Conservation (phyloP, 2,329 filamentous ascomycete genomes). For the Pleomassaria siparia region DNA sequence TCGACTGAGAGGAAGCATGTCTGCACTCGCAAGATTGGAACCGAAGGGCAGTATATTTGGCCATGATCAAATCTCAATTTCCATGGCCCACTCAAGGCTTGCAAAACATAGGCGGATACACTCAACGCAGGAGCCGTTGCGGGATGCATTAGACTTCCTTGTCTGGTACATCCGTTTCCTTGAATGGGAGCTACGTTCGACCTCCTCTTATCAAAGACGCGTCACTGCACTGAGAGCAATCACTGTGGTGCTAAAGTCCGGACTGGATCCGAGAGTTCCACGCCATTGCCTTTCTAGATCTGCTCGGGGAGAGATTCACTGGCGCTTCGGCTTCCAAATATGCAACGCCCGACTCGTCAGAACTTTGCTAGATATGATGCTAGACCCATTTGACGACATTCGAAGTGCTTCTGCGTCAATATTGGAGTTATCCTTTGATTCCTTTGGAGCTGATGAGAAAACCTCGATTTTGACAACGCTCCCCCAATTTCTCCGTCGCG, state of each 20-base stretch:
- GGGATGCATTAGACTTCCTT: slow-evolving; percentile 66
- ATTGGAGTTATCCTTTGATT: slow-evolving; percentile 39
- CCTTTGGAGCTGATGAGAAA: slow-evolving; percentile 19
- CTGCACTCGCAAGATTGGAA: slow-evolving; percentile 28
- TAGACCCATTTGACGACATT: slow-evolving; percentile 94
- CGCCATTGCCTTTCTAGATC: slow-evolving; percentile 47
- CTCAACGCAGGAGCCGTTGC: slow-evolving; percentile 33
- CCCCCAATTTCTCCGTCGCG: slow-evolving; percentile 34
- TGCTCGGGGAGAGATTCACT: slow-evolving; percentile 51
- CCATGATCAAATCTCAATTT: slow-evolving; percentile 19
- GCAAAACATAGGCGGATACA: neutral
- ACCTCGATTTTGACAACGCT: slow-evolving; percentile 14
- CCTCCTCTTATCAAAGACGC: slow-evolving; percentile 86
- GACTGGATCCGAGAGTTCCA: slow-evolving; percentile 58
- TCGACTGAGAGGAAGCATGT: slow-evolving; percentile 56
- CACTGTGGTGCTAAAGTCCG: slow-evolving; percentile 66
- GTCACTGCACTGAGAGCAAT: slow-evolving; percentile 76
- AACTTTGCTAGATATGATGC: slow-evolving; percentile 72
- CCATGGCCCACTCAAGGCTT: slow-evolving; percentile 9
- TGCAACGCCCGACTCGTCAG: slow-evolving; percentile 53
- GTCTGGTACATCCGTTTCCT: slow-evolving; percentile 74
- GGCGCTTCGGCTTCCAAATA: slow-evolving; percentile 53
- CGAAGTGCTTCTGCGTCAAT: slow-evolving; percentile 57
- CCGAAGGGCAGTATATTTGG: slow-evolving; percentile 9
- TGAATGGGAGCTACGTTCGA: slow-evolving; percentile 71